Conservation (phyloP, 352 stramenopile species). For the Phytophthora kernoviae region DNA sequence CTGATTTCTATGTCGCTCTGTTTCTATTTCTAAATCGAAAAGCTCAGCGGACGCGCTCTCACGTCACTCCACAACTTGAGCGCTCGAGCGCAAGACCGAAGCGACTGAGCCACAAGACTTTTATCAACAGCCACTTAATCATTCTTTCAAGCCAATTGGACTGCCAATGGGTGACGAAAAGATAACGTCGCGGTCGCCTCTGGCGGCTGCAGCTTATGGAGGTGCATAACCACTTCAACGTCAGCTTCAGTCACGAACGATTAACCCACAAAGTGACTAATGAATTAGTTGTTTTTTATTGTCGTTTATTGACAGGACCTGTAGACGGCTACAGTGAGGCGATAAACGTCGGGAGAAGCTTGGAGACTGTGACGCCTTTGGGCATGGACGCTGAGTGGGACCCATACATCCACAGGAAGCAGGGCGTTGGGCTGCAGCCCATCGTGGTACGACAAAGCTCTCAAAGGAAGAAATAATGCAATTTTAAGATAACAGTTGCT, state of each 20-base stretch:
- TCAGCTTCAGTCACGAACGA: no score
- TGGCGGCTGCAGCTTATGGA: constrained; percentile 20
- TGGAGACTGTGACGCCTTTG: constrained; percentile 41
- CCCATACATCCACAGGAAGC: constrained; percentile 54
- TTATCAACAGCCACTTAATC: no score
- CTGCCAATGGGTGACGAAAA: constrained; percentile 37
- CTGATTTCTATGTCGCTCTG: no score
- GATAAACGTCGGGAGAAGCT: constrained; percentile 22
- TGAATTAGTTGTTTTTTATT: no score
- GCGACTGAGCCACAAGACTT: background rate
- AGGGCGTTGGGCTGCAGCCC: constrained; percentile 48
- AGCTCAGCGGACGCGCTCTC: constrained; percentile 34
- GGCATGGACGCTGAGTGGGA: constrained; percentile 58
- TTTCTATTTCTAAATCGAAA: no score
- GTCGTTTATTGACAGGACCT: no score
- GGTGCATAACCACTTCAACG: constrained; percentile 21
- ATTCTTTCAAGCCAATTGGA: background rate
- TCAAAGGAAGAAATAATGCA: background rate
- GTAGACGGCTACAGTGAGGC: constrained; percentile 25
- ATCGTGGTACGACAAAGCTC: constrained; percentile 34
- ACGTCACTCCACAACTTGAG: constrained; percentile 34
- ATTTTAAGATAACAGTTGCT: no score
- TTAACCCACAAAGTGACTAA: no score
- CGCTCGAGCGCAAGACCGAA: constrained; percentile 14
- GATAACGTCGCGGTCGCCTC: constrained; percentile 18